Percentiles rank a stretch among this genome's conserved stretches.
phyloP scores from a whole-genome alignment of 192 early-diverging fungal species.

The Mortierella claussenii region DNA sequence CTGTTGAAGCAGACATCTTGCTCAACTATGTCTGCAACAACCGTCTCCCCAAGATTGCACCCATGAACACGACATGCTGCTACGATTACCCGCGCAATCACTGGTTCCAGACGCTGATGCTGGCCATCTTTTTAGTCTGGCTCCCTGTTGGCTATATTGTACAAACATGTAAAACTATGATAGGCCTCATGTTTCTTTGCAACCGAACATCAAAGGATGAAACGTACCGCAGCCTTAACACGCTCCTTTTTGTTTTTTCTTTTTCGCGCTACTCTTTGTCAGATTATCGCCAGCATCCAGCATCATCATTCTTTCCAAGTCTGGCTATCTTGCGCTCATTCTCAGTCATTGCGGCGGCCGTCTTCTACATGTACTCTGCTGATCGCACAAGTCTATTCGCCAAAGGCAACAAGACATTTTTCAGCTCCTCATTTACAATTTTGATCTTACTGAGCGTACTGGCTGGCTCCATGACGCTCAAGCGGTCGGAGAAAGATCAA shows the following conservation, averaged over 20 bases:
- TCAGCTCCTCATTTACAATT: conserved; percentile 55
- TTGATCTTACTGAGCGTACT: conserved; percentile 55
- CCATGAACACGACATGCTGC: conserved; percentile 71
- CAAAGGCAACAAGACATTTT: conserved; percentile 72
- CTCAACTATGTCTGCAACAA: conserved; percentile 75
- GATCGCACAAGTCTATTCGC: conserved; percentile 78
- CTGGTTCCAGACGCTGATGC: conserved; percentile 55
- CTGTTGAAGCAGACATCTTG: conserved; percentile 62
- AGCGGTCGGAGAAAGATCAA: conserved; percentile 54
- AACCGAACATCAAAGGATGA: too few relatives aligned
- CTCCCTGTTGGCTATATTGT: conserved; percentile 46
- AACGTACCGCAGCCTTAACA: too few relatives aligned
- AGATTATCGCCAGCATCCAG: conserved; percentile 20
- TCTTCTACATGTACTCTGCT: conserved; percentile 70
- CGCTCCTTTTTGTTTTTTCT: too few relatives aligned
- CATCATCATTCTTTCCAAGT: conserved; percentile 45
- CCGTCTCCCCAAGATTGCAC: conserved; percentile 46
- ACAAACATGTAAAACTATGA: conserved; percentile 12
- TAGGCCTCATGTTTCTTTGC: too few relatives aligned
- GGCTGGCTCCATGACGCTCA: conserved; percentile 58
- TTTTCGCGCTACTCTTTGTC: background rate
- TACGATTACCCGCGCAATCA: conserved; percentile 60
- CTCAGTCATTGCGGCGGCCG: conserved; percentile 59
- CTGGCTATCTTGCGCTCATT: conserved; percentile 56
- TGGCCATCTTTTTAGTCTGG: conserved; percentile 55